Percentiles rank a stretch among this genome's conserved stretches.
Conservation (phyloP, 2,329 filamentous ascomycete genomes). For the Clarireedia hainanense region DNA sequence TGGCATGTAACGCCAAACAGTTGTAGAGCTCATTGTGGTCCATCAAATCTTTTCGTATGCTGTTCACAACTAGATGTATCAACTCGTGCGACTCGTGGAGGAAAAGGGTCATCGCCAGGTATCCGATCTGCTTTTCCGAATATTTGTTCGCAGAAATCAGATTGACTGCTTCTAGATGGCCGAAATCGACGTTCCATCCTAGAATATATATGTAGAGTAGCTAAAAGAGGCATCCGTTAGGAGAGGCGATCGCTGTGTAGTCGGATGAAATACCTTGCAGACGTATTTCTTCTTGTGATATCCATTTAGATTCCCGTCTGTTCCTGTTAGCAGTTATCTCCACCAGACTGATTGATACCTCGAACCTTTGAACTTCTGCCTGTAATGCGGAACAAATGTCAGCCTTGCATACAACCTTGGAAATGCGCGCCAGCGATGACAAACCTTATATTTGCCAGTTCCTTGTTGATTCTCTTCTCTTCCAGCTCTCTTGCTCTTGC, state of each 20-base stretch:
- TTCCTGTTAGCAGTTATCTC: conserved; percentile 14
- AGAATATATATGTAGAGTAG: conserved; percentile 98
- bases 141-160: conserved; percentile 95
- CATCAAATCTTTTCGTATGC: conserved; percentile 89
- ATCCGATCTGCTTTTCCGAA: conserved; percentile 98
- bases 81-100: conserved; percentile 96
- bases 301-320: conserved; percentile 80
- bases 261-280: conserved; percentile 61
- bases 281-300: conserved; percentile 99
- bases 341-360: neutral
- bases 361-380: conserved; percentile 87
- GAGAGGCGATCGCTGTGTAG: neutral
- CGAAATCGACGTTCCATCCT: conserved; percentile 98
- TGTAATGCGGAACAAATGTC: conserved; percentile 28
- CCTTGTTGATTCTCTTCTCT: conserved; percentile 99
- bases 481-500: conserved; percentile 90
- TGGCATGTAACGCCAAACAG: conserved; percentile 90
- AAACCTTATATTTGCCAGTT: conserved; percentile 89
- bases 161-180: conserved; percentile 95
- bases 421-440: conserved; percentile 25
- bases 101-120: conserved; percentile 94
- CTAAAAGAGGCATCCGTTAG: conserved; percentile 25
- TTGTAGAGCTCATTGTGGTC: conserved; percentile 98
- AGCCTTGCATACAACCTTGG: conserved; percentile 13
- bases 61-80: conserved; percentile 93